phyloP scores from a whole-genome alignment of 2,329 filamentous ascomycete species.

The Aspergillus piperis region DNA sequence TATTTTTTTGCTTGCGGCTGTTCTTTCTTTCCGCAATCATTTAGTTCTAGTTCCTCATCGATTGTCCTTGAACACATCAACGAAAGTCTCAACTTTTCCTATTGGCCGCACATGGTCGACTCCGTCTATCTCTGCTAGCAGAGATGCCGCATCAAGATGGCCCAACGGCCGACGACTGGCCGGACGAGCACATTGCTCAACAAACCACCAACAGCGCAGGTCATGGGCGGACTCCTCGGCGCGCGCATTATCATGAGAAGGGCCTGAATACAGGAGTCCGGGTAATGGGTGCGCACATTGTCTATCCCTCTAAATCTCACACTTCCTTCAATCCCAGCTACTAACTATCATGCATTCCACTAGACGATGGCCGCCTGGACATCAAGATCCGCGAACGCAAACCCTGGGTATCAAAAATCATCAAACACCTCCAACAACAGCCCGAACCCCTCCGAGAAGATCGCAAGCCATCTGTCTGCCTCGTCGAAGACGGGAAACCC shows the following conservation, averaged over 20 bases:
- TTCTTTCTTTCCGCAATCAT: too few relatives aligned
- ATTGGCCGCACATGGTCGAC: neutral
- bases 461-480: constrained; percentile 9
- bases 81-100: neutral
- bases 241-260: constrained; percentile 2
- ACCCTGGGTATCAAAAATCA: constrained; percentile 64
- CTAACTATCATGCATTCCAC: neutral
- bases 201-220: neutral
- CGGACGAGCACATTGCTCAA: constrained; percentile 2
- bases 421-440: constrained; percentile 51
- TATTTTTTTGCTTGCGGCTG: neutral
- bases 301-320: too few relatives aligned
- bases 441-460: neutral
- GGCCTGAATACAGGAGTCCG: constrained; percentile 22
- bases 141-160: constrained; percentile 3
- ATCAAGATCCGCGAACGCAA: constrained; percentile 77
- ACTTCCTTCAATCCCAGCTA: neutral
- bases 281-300: constrained; percentile 19
- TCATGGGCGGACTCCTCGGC: neutral
- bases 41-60: too few relatives aligned
- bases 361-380: constrained; percentile 76
- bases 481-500: constrained; percentile 1
- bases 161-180: constrained; percentile 15
- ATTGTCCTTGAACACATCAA: neutral
- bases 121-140: neutral